phyloP scores from a whole-genome alignment of 306 rosid species.

The Rosa persica region DNA sequence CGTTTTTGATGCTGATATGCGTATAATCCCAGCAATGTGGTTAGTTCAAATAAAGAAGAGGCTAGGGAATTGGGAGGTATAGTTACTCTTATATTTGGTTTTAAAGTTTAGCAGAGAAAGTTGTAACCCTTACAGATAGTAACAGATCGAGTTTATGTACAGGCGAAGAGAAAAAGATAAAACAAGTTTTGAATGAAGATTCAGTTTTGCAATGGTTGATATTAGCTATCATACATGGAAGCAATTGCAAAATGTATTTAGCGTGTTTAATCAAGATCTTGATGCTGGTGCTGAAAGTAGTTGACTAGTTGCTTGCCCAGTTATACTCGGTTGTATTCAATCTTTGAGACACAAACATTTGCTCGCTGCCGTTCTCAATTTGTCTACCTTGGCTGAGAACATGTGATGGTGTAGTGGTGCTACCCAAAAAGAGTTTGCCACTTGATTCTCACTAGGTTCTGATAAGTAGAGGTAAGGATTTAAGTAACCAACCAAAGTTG shows the following conservation, averaged over 20 bases:
- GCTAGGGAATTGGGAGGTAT: background rate
- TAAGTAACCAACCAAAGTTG: too few relatives aligned
- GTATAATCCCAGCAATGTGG: background rate
- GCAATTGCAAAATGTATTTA: background rate
- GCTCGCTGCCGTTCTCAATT: background rate
- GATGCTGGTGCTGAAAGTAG: background rate
- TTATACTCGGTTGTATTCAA: background rate
- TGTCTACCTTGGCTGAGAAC: background rate
- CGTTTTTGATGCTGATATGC: too few relatives aligned
- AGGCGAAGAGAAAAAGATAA: background rate
- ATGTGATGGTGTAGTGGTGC: background rate
- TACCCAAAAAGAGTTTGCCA: too few relatives aligned
- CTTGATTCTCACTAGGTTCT: too few relatives aligned
- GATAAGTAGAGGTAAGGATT: too few relatives aligned
- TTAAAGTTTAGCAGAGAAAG: background rate
- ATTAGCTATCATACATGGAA: background rate
- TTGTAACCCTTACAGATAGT: background rate
- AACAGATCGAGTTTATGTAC: background rate
- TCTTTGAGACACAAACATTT: background rate
- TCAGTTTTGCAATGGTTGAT: background rate
- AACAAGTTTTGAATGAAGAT: background rate
- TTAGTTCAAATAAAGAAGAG: background rate
- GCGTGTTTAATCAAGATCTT: background rate
- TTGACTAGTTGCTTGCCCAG: background rate
- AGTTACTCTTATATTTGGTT: background rate